These are phyloP conservation scores for Xylaria intraflava DNA, from an alignment of 495 filamentous ascomycete species.

Conservation along the genomic window DNA sequence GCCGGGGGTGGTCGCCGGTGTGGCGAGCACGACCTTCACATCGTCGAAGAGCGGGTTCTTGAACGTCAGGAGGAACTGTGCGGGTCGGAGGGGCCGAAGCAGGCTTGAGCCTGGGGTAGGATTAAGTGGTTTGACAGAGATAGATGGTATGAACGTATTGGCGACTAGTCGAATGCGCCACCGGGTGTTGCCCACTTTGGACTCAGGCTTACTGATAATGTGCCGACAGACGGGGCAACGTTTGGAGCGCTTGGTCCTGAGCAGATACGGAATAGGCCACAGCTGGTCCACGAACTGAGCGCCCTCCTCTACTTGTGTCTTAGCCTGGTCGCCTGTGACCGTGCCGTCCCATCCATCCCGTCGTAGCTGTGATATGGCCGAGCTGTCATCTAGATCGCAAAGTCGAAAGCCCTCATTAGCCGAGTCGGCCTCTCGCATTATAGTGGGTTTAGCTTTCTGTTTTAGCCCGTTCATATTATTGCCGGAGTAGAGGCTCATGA, in stretches of 20 bases:
- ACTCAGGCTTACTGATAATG: constrained; percentile 92
- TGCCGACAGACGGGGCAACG: constrained; percentile 88
- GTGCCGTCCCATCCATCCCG: constrained; percentile 37
- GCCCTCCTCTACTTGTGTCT: constrained; percentile 43
- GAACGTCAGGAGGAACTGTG: constrained; percentile 79
- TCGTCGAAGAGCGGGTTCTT: constrained; percentile 91
- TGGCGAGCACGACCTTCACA: constrained; percentile 79
- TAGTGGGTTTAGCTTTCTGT: constrained; percentile 55
- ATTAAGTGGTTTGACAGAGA: constrained; percentile 61
- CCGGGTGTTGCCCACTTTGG: constrained; percentile 74
- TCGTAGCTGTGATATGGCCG: constrained; percentile 39
- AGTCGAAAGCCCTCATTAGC: constrained; percentile 61
- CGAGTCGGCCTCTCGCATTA: constrained; percentile 73
- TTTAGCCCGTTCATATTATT: constrained; percentile 55
- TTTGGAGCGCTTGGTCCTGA: constrained; percentile 88
- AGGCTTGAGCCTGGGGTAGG: constrained; percentile 30
- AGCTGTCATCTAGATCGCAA: constrained; percentile 45
- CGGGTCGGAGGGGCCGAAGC: constrained; percentile 60
- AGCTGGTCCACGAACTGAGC: constrained; percentile 57
- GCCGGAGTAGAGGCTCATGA: constrained; percentile 86
- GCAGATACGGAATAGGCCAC: constrained; percentile 68
- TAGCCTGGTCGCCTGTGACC: constrained; percentile 27
- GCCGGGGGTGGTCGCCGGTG: constrained; percentile 74
- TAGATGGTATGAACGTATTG: constrained; percentile 77
- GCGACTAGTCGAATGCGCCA: constrained; percentile 88